A percentile compares a stretch with the other conserved stretches of the same genome.
Evolutionary conservation across 371 early-diverging fungal genomes (phyloP).

Genomic region (Cokeromyces recurvatus): DNA sequence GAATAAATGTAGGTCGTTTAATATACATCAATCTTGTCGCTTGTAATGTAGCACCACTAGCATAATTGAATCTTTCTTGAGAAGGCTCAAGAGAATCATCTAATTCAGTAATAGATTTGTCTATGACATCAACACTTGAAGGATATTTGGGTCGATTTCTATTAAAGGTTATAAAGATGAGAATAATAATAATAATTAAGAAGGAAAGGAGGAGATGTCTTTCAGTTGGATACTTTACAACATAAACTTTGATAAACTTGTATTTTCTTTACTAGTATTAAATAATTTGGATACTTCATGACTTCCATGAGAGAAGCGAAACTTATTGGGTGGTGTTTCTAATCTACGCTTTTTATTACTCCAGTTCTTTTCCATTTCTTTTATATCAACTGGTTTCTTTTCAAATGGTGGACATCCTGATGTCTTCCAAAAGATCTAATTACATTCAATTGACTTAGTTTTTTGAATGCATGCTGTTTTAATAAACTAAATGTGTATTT

Average conservation of each 20-base stretch:
- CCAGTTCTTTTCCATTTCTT: conserved; percentile 17
- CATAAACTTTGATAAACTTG: conserved; percentile 23
- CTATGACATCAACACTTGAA: conserved; percentile 22
- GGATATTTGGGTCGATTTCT: conserved; percentile 27
- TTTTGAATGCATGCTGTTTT: neutral
- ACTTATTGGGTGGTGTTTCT: conserved; percentile 18
- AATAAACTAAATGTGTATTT: neutral
- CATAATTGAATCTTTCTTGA: conserved; percentile 26
- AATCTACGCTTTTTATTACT: conserved; percentile 19
- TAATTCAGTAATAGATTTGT: conserved; percentile 16
- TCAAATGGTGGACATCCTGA: conserved; percentile 47
- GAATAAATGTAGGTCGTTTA: conserved; percentile 24
- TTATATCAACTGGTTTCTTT: conserved; percentile 26
- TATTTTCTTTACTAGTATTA: conserved; percentile 12
- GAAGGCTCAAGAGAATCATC: conserved; percentile 23
- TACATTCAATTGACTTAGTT: too few species aligned
- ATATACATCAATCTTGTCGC: conserved; percentile 28
- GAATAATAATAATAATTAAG: too few species aligned
- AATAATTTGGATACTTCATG: conserved; percentile 31
- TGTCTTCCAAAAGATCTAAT: conserved; percentile 44
- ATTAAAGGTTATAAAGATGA: too few species aligned
- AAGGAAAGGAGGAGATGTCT: too few species aligned
- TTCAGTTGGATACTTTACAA: too few species aligned
- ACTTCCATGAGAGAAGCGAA: conserved; percentile 34
- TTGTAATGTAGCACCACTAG: conserved; percentile 40